Evolutionary conservation across 1,284 basidiomycete species (phyloP).

Genomic region (Phaffia rhodozyma): DNA sequence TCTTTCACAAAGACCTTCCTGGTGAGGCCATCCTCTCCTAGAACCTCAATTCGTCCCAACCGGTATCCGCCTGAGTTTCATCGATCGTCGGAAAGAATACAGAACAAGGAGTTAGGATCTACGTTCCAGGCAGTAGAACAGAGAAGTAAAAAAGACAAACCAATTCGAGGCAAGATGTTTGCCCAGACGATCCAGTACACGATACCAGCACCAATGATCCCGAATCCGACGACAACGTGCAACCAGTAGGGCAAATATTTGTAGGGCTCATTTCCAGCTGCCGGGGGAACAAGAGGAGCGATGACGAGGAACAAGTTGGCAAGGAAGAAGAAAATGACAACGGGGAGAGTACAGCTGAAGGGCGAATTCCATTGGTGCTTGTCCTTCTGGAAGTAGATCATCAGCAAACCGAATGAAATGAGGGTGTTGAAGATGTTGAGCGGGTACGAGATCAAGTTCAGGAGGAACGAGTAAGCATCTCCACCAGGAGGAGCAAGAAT

Average conservation of each 20-base stretch:
- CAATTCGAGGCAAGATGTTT: conserved; percentile 21
- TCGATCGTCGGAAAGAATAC: too few relatives aligned
- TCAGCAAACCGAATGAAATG: conserved; percentile 24
- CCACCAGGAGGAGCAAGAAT: conserved; percentile 45
- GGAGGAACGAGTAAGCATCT: conserved; percentile 45
- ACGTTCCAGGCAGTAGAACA: not conserved
- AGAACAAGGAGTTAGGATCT: not conserved
- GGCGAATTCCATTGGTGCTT: conserved; percentile 24
- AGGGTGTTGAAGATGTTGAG: conserved; percentile 27
- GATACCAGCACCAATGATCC: conserved; percentile 22
- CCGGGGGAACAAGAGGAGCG: conserved; percentile 27
- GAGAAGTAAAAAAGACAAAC: conserved; percentile 9
- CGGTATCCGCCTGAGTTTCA: conserved; percentile 3
- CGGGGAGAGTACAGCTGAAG: conserved; percentile 25
- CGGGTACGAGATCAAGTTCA: conserved; percentile 32
- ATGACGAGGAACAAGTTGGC: conserved; percentile 27
- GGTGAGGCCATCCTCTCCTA: conserved; percentile 17
- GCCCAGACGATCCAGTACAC: conserved; percentile 24
- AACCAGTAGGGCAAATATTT: conserved; percentile 12
- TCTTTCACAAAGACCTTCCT: conserved; percentile 17
- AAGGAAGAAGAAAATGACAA: conserved; percentile 25
- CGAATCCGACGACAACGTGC: conserved; percentile 22
- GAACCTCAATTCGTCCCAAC: conserved; percentile 5
- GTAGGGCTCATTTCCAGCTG: conserved; percentile 14
- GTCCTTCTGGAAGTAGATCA: conserved; percentile 23